Evolutionary conservation across 148 eudicot species (phyloP).

Genomic region (Rhododendron vialii): DNA sequence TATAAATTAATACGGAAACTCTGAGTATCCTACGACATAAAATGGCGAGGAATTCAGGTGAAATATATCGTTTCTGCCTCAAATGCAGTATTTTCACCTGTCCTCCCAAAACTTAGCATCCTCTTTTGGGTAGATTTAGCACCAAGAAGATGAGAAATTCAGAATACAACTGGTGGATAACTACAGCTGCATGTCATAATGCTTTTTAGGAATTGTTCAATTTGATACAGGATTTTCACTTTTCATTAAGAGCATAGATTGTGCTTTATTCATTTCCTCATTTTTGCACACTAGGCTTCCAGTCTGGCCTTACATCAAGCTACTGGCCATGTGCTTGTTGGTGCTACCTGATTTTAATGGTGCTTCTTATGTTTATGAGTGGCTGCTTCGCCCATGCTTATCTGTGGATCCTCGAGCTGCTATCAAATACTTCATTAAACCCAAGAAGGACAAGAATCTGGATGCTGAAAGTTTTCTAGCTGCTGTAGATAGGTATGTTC

Average conservation of each 20-base stretch:
- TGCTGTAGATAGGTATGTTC: too few species aligned
- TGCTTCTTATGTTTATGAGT: too few species aligned
- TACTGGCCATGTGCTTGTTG: background rate
- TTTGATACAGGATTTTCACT: too few species aligned
- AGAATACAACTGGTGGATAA: background rate
- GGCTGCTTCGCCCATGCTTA: too few species aligned
- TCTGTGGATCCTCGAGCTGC: too few species aligned
- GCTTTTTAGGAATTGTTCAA: background rate
- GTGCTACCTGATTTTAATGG: background rate
- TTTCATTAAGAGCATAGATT: background rate
- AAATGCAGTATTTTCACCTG: too few species aligned
- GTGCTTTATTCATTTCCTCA: background rate
- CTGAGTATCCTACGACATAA: background rate
- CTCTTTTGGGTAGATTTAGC: background rate
- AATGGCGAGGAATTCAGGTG: background rate
- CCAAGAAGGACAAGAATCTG: too few species aligned
- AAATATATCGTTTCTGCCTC: background rate
- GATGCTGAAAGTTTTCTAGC: too few species aligned
- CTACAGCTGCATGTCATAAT: background rate
- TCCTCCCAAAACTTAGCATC: too few species aligned
- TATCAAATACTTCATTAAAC: too few species aligned
- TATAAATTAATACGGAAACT: too few species aligned
- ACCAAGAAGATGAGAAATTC: background rate
- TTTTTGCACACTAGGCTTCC: background rate
- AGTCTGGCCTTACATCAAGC: background rate